Evolutionary conservation across 2,329 filamentous ascomycete species (phyloP), one percentile per base, ranked within the genome.

Genomic region (Sporothrix brunneoviolacea): DNA sequence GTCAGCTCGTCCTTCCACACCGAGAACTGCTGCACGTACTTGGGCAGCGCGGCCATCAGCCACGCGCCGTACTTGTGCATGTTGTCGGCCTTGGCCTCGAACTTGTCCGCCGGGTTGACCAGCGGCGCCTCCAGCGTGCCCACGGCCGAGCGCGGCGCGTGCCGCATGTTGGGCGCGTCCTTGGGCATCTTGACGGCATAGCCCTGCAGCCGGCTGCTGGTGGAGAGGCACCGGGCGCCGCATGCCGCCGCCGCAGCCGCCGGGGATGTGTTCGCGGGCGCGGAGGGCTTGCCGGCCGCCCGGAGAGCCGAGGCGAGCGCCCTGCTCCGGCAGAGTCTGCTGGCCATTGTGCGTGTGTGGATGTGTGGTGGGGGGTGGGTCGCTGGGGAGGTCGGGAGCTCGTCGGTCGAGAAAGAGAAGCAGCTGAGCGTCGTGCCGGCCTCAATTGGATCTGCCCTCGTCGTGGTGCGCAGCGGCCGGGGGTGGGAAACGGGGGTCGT

Each of bases 1-100:
- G 86, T 90, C 66, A 98, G 82, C 72, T 98, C 93, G 67, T 98
- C 93, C 75, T 98, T 98, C 93, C 93, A 98, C 50, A 98, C 91
- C 12, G 91, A 95, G 75, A 97, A 97, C 73, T 98, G 93, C 75
- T 98, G 94, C 62, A 98, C 82, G 72, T 95, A 96, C 77, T 96
- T 97, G 62, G 93, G 94, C 64, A 98, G 72, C 70, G 88, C 95
- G 60, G 90, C 91, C 82, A 98, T 91, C 64, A 98, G 74, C 80
- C 95, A 98, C 65, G 94, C 83, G 63, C 93, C 93, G 66, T 98
- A 98, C 64, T 83, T 86, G 77, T 98, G 93, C 65, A 97, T 76
- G 65, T 84, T 80, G 59, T 95, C 87, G 60, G 87, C 82, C 74
- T 91, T 93, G 65, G 87, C 84, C 67, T 85, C 77, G 71, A 90